phyloP scores from a whole-genome alignment of 495 filamentous ascomycete species.

The Aspergillus indologenus region DNA sequence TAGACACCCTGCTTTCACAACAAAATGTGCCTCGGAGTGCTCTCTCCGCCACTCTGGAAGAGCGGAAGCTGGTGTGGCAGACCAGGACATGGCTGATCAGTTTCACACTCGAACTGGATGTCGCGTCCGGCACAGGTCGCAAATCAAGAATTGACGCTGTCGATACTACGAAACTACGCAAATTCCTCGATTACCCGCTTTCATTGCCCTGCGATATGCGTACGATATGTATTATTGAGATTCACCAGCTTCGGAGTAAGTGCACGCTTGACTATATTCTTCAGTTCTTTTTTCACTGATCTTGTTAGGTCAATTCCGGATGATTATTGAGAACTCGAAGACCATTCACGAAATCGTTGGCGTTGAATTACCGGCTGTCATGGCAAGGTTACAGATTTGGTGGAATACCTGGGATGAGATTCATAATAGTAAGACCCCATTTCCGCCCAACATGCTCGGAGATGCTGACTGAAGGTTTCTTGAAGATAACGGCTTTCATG shows the following conservation, averaged over 20 bases:
- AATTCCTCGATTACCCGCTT: slow-evolving; percentile 41
- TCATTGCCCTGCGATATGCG: slow-evolving; percentile 43
- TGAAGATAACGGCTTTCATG: slow-evolving; percentile 40
- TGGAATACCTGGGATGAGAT: slow-evolving; percentile 45
- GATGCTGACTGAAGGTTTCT: neutral
- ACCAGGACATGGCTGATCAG: slow-evolving; percentile 43
- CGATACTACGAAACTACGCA: slow-evolving; percentile 37
- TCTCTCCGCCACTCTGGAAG: slow-evolving; percentile 39
- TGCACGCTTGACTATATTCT: neutral
- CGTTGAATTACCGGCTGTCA: slow-evolving; percentile 34
- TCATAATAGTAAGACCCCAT: slow-evolving; percentile 30
- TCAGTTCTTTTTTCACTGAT: neutral
- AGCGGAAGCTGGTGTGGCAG: slow-evolving; percentile 42
- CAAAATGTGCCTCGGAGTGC: slow-evolving; percentile 37
- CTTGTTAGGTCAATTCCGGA: slow-evolving; percentile 28
- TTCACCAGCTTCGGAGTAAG: slow-evolving; percentile 41
- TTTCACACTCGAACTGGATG: slow-evolving; percentile 42
- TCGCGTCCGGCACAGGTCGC: slow-evolving; percentile 42
- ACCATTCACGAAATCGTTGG: slow-evolving; percentile 31
- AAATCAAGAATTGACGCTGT: slow-evolving; percentile 44
- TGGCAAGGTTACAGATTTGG: slow-evolving; percentile 38
- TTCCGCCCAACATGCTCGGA: neutral
- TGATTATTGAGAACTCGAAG: slow-evolving; percentile 31
- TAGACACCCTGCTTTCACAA: slow-evolving; percentile 38
- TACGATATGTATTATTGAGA: slow-evolving; percentile 41